Conservation (phyloP, 306 rosid species). For the Medicago lupulina region DNA sequence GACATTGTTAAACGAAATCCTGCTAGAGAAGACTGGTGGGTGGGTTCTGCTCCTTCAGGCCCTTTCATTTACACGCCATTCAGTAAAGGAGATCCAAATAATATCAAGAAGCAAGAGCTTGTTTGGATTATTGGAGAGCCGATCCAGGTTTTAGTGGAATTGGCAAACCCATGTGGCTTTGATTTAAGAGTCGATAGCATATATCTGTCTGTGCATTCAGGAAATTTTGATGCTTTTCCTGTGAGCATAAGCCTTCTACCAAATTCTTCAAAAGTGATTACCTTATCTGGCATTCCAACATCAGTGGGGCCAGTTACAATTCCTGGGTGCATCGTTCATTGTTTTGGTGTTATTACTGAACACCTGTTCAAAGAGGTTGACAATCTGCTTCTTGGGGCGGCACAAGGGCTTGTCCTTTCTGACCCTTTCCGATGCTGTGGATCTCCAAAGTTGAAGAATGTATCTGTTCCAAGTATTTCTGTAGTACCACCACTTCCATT, state of each 20-base stretch:
- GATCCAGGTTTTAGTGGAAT: constrained; percentile 89
- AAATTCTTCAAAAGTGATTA: constrained; percentile 89
- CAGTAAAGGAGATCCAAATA: constrained; percentile 87
- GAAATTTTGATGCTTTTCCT: constrained; percentile 93
- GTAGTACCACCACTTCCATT: constrained; percentile 82
- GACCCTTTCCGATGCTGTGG: constrained; percentile 98
- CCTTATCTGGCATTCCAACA: constrained; percentile 92
- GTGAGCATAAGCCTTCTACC: constrained; percentile 82
- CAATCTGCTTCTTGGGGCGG: constrained; percentile 91
- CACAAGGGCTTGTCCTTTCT: constrained; percentile 97
- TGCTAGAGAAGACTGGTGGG: constrained; percentile 98
- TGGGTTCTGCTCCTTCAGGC: constrained; percentile 89
- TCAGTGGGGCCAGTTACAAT: constrained; percentile 77
- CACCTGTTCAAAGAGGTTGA: constrained; percentile 97
- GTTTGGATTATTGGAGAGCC: constrained; percentile 97
- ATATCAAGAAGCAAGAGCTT: constrained; percentile 76
- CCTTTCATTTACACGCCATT: constrained; percentile 98
- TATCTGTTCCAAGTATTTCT: constrained; percentile 81
- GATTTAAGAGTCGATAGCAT: constrained; percentile 94
- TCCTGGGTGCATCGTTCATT: constrained; percentile 95
- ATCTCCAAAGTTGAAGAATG: constrained; percentile 80
- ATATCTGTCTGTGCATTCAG: constrained; percentile 89
- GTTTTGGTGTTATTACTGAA: constrained; percentile 97
- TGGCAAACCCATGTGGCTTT: constrained; percentile 98
- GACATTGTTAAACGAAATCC: constrained; percentile 92